Conservation (phyloP, 257 asterid species). For the Anisodus acutangulus region DNA sequence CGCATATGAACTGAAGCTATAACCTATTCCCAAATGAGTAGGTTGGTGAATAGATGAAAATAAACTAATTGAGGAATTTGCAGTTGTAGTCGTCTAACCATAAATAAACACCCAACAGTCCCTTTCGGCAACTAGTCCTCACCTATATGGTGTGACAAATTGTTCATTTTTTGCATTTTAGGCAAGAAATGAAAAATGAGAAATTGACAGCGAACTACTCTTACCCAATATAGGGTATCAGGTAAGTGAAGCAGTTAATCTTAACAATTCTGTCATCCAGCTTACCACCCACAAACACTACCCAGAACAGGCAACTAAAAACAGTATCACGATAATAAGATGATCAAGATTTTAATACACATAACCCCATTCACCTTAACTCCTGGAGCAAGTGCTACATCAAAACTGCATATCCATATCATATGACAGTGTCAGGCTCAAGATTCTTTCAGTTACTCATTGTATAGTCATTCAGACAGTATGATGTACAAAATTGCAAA, state of each 20-base stretch:
- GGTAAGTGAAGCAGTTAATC: not conserved
- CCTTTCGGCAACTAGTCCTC: not conserved
- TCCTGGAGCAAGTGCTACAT: not conserved
- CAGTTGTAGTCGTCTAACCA: not conserved
- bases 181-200: not conserved
- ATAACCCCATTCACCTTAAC: not conserved
- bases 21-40: not conserved
- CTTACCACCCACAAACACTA: constrained; percentile 12
- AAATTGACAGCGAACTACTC: not conserved
- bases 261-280: not conserved
- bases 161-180: not conserved
- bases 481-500: not conserved
- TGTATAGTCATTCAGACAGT: not conserved
- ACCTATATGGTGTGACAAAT: not conserved
- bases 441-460: not conserved
- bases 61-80: not conserved
- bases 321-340: not conserved
- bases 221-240: not conserved
- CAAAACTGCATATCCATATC: constrained; percentile 12
- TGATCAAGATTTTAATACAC: not conserved
- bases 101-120: not conserved
- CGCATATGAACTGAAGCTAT: not conserved
- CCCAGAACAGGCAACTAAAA: not conserved
- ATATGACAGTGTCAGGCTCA: not conserved
- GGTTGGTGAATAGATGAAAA: constrained; percentile 9